Percentiles rank a stretch among this genome's conserved stretches.
These are phyloP conservation scores for Colletotrichum orchidophilum DNA, from an alignment of 2,329 filamentous ascomycete genomes.

Conservation along the genomic window DNA sequence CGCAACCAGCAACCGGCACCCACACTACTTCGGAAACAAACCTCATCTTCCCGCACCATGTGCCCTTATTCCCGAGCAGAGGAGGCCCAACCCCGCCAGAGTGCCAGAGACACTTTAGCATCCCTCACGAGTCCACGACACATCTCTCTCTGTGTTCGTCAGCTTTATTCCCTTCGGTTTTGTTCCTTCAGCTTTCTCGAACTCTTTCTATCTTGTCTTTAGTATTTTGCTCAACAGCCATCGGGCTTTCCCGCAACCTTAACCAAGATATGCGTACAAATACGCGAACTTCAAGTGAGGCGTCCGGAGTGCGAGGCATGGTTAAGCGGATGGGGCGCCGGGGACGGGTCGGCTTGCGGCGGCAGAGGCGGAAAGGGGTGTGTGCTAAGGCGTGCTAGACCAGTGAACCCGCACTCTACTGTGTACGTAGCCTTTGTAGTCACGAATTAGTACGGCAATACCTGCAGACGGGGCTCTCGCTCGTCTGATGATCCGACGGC, in stretches of 20 bases:
- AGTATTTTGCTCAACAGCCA: not conserved
- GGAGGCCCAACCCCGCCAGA: not conserved
- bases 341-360: conserved; percentile 3
- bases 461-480: not conserved
- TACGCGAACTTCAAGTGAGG: no score
- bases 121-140: not conserved
- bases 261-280: not conserved
- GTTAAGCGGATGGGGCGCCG: not conserved
- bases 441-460: not conserved
- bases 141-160: not conserved
- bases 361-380: not conserved
- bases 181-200: not conserved
- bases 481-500: conserved; percentile 11
- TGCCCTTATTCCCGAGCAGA: not conserved
- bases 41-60: not conserved
- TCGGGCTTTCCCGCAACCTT: not conserved
- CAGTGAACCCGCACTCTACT: not conserved
- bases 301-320: not conserved
- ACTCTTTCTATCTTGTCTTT: not conserved
- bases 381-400: not conserved
- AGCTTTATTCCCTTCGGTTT: not conserved
- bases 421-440: not conserved
- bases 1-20: not conserved
- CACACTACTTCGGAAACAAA: not conserved
- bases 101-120: not conserved